These are phyloP conservation scores for Rhodofomes roseus DNA, from an alignment of 1,284 basidiomycete genomes.

Conservation along the genomic window DNA sequence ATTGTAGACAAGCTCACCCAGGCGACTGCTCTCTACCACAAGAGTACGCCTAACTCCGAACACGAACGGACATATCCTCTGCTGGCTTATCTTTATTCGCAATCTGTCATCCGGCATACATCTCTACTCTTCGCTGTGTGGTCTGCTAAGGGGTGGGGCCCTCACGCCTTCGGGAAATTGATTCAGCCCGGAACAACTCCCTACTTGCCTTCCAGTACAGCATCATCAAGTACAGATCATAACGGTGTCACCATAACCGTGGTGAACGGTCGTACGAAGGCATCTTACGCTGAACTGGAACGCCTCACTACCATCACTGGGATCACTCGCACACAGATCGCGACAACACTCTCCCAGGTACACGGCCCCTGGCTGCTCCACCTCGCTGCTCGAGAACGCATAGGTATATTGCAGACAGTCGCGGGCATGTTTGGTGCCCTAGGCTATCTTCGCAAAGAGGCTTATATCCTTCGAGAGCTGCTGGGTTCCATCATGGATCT, in stretches of 20 bases:
- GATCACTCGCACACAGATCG: conserved; percentile 66
- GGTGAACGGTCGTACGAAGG: conserved; percentile 5
- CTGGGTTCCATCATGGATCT: conserved; percentile 77
- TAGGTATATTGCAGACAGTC: conserved; percentile 65
- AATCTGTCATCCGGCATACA: conserved; percentile 64
- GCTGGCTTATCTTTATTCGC: conserved; percentile 63
- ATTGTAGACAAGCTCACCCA: conserved; percentile 66
- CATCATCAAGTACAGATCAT: conserved; percentile 25
- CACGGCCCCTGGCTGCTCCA: conserved; percentile 87
- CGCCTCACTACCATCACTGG: conserved; percentile 64
- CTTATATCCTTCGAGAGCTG: conserved; percentile 80
- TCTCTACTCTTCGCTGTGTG: conserved; percentile 73
- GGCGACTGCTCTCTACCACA: conserved; percentile 60
- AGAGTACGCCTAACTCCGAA: conserved; percentile 48
- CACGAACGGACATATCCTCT: conserved; percentile 54
- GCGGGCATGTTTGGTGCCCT: conserved; percentile 75
- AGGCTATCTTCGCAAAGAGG: conserved; percentile 83
- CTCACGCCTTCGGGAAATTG: conserved; percentile 74
- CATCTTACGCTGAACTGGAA: conserved; percentile 47
- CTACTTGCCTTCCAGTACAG: conserved; percentile 43
- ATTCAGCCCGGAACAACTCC: conserved; percentile 56
- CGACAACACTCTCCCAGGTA: conserved; percentile 58
- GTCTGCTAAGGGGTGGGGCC: conserved; percentile 86
- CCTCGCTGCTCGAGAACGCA: conserved; percentile 71
- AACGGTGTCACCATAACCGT: conserved; percentile 8